A percentile compares a stretch with the other conserved stretches of the same genome.
phyloP scores from a whole-genome alignment of 352 stramenopile species.

The Pythium apleroticum region DNA sequence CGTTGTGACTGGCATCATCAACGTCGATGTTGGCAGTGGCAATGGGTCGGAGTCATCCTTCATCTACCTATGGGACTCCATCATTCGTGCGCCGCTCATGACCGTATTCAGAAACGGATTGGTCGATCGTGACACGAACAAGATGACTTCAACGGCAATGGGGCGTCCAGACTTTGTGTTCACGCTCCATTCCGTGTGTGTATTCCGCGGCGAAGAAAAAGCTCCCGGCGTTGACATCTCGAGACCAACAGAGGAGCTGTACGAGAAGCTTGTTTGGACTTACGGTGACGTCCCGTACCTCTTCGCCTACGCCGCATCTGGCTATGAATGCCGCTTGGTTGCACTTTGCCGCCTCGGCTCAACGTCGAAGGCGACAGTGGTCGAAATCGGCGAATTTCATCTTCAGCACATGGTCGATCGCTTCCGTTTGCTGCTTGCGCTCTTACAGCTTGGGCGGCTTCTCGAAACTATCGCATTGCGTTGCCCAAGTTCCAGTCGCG shows the following conservation, averaged over 20 bases:
- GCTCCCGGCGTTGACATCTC: not conserved
- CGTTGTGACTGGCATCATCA: not conserved
- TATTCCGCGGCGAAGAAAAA: not conserved
- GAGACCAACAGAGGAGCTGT: not conserved
- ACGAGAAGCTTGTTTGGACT: not conserved
- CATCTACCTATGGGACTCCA: not conserved
- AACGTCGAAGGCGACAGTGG: not conserved
- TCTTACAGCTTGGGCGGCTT: not conserved
- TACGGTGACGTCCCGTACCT: not conserved
- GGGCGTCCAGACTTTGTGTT: not conserved
- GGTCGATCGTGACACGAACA: not conserved
- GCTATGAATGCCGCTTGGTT: not conserved
- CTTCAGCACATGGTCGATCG: not conserved
- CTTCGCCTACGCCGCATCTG: not conserved
- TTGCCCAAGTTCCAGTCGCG: not conserved
- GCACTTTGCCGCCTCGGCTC: not conserved
- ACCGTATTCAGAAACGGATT: not conserved
- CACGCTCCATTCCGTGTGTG: not conserved
- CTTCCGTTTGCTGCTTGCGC: not conserved
- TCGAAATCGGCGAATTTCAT: not conserved
- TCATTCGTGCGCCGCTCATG: not conserved
- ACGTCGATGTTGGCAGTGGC: not conserved
- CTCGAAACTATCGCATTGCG: not conserved
- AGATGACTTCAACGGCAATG: no score
- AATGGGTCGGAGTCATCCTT: not conserved